Evolutionary conservation across 352 stramenopile species (phyloP).

Genomic region (Blastocystis sp.): DNA sequence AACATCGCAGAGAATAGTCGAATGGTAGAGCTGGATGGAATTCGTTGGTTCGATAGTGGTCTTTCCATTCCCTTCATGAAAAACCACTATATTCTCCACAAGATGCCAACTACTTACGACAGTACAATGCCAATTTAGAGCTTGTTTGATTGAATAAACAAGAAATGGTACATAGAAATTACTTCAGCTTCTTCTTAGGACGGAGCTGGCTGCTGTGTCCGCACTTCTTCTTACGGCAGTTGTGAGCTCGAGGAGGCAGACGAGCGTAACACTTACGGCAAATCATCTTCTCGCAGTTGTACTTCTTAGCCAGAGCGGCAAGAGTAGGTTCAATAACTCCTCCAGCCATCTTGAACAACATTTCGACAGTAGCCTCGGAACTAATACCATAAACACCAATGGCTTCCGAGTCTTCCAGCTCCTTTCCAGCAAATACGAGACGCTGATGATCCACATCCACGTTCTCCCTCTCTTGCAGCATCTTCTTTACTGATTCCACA

Average conservation of each 20-base stretch:
- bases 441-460: conserved; percentile 70
- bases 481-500: conserved; percentile 50
- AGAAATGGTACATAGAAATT: conserved; percentile 73
- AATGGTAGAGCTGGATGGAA: conserved; percentile 9
- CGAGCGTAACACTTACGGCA: conserved; percentile 98
- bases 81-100: conserved; percentile 47
- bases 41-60: conserved; percentile 53
- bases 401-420: conserved; percentile 71
- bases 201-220: conserved; percentile 98
- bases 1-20: conserved; percentile 41
- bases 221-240: conserved; percentile 99
- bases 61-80: conserved; percentile 54
- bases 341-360: conserved; percentile 68
- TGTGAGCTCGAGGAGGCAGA: conserved; percentile 95
- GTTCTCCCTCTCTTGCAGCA: conserved; percentile 59
- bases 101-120: conserved; percentile 65
- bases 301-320: conserved; percentile 94
- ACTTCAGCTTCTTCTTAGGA: conserved; percentile 99
- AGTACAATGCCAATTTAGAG: conserved; percentile 47
- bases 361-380: conserved; percentile 71
- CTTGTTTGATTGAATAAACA: not conserved
- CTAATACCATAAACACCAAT: conserved; percentile 72
- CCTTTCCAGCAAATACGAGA: conserved; percentile 72
- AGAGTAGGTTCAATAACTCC: conserved; percentile 89
- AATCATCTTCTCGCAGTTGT: conserved; percentile 99